These are phyloP conservation scores for Pythium monospermum DNA, from an alignment of 352 stramenopile species.

Conservation along the genomic window DNA sequence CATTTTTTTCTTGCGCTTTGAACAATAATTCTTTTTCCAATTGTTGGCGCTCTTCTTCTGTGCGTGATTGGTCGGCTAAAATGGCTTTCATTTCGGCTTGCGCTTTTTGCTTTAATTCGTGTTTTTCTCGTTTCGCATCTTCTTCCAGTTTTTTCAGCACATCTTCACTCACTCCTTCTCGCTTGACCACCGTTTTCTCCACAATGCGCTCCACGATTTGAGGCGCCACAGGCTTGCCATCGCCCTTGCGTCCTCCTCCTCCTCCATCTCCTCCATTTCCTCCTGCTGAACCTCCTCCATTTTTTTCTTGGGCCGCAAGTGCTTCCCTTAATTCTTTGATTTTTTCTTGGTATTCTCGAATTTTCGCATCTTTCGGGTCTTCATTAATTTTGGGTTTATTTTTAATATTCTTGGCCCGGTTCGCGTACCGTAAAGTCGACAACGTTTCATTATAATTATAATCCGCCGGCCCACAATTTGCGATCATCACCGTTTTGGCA, in stretches of 20 bases:
- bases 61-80: slow-evolving; percentile 79
- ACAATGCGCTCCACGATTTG: slow-evolving; percentile 62
- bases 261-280: slow-evolving; percentile 28
- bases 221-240: slow-evolving; percentile 8
- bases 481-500: slow-evolving; percentile 97
- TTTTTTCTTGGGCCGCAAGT: slow-evolving; percentile 54
- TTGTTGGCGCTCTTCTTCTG: slow-evolving; percentile 81
- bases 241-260: slow-evolving; percentile 16
- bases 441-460: slow-evolving; percentile 96
- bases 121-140: slow-evolving; percentile 68
- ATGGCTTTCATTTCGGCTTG: slow-evolving; percentile 83
- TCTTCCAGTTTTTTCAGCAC: slow-evolving; percentile 75
- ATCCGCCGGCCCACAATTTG: slow-evolving; percentile 94
- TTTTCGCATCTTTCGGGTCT: slow-evolving; percentile 75
- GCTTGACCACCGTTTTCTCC: slow-evolving; percentile 74
- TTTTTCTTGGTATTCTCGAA: slow-evolving; percentile 57
- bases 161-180: slow-evolving; percentile 66
- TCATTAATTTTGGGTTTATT: slow-evolving; percentile 93
- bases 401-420: slow-evolving; percentile 93
- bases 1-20: slow-evolving; percentile 78
- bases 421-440: slow-evolving; percentile 92
- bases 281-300: slow-evolving; percentile 15
- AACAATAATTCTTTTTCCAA: slow-evolving; percentile 83
- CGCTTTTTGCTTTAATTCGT: slow-evolving; percentile 61
- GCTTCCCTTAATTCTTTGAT: slow-evolving; percentile 53